These are phyloP conservation scores for Flaveria linearis DNA, from an alignment of 129 eudicot genomes.

Conservation along the genomic window DNA sequence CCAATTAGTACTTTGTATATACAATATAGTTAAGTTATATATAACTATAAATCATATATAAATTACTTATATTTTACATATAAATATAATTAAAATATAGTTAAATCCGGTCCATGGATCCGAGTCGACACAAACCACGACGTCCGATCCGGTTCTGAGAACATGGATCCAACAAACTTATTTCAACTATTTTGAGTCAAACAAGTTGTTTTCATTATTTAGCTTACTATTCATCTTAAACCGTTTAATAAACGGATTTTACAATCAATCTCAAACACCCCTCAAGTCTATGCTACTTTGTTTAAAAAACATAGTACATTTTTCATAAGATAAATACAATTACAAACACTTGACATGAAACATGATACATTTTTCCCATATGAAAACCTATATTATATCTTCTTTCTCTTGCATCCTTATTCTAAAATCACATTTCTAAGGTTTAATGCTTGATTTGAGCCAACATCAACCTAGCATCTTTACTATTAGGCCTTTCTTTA, in stretches of 20 bases:
- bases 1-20: too few species aligned
- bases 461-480: conserved; percentile 75
- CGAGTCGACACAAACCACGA: too few species aligned
- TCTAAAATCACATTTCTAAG: neutral
- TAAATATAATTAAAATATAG: too few species aligned
- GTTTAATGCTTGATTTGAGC: conserved; percentile 62
- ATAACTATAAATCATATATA: too few species aligned
- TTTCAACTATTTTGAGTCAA: neutral
- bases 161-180: neutral
- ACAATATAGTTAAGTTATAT: too few species aligned
- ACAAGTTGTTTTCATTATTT: too few species aligned
- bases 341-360: neutral
- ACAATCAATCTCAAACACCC: neutral
- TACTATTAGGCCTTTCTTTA: conserved; percentile 84
- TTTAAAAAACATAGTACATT: neutral
- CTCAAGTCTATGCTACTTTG: neutral
- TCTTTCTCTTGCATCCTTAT: conserved; percentile 13
- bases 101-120: too few species aligned
- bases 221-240: neutral
- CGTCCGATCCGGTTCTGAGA: too few species aligned
- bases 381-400: conserved; percentile 4
- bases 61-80: too few species aligned
- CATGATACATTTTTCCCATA: neutral
- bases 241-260: neutral
- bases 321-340: neutral